Evolutionary conservation across 164 flowering plant genomes (phyloP).

Genomic region (Vitis labrusca): DNA sequence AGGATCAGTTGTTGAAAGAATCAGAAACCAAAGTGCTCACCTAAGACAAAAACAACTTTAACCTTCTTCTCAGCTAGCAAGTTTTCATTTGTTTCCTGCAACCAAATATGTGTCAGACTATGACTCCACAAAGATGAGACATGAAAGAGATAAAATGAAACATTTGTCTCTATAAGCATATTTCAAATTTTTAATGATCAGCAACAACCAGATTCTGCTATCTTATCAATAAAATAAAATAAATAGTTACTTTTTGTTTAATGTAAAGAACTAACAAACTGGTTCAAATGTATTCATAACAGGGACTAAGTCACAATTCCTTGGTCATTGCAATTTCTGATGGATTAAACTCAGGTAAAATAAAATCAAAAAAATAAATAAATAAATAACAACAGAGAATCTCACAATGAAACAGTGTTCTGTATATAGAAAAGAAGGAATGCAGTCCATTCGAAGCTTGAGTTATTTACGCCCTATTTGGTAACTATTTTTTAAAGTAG

Average conservation of each 20-base stretch:
- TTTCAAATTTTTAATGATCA: background rate
- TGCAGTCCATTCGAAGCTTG: background rate
- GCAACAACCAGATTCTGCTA: too few relatives aligned
- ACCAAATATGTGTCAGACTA: background rate
- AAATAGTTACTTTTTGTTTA: too few relatives aligned
- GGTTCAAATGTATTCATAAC: background rate
- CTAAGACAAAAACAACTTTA: slow-evolving; percentile 74
- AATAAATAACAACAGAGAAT: background rate
- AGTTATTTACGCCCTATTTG: too few relatives aligned
- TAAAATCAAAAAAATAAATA: background rate
- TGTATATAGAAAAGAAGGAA: background rate
- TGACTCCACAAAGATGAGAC: background rate
- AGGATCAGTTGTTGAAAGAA: background rate
- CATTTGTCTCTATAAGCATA: background rate
- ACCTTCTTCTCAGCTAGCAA: slow-evolving; percentile 51
- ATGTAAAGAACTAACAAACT: too few relatives aligned
- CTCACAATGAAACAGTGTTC: background rate
- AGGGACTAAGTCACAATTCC: background rate
- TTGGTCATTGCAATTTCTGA: background rate
- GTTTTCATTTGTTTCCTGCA: slow-evolving; percentile 48
- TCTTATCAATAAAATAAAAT: too few relatives aligned
- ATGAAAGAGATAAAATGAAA: background rate
- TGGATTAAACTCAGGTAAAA: background rate
- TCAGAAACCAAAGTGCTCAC: slow-evolving; percentile 30
- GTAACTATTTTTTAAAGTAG: too few relatives aligned